Evolutionary conservation across 352 stramenopile species (phyloP).

Genomic region (Blastocystis sp.): DNA sequence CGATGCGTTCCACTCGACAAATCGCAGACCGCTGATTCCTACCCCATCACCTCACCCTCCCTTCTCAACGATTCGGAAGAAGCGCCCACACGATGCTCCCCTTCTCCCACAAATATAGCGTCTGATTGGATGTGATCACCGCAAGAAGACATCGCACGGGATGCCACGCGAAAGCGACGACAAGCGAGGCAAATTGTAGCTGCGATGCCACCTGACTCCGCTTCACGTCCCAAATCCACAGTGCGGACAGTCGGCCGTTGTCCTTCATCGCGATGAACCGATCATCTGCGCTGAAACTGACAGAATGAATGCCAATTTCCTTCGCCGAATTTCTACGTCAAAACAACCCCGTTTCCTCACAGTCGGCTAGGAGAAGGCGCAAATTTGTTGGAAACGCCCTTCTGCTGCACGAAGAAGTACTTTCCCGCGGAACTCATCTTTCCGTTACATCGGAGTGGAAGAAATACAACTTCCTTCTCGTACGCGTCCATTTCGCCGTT

Average conservation of each 20-base stretch:
- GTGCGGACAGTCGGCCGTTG: background rate
- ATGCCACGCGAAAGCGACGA: constrained; percentile 19
- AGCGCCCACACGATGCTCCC: constrained; percentile 16
- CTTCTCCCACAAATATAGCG: constrained; percentile 23
- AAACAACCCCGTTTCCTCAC: too few species aligned
- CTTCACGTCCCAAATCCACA: constrained; percentile 50
- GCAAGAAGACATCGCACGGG: background rate
- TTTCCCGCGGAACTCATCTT: background rate
- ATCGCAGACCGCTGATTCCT: background rate
- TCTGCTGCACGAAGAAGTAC: background rate
- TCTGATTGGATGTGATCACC: constrained; percentile 25
- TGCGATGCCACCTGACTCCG: background rate
- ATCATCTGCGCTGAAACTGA: background rate
- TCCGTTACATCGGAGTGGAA: background rate
- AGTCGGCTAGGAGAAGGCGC: background rate
- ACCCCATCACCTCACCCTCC: background rate
- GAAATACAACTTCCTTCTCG: background rate
- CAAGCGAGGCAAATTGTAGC: background rate
- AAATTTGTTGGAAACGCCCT: background rate
- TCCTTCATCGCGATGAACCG: constrained; percentile 22
- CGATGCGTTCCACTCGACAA: background rate
- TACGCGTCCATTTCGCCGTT: background rate
- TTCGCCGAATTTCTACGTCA: background rate
- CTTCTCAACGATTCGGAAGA: constrained; percentile 1
- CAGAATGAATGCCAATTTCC: constrained; percentile 11